Conservation (phyloP, 495 filamentous ascomycete genomes). For the Usnea hakonensis region DNA sequence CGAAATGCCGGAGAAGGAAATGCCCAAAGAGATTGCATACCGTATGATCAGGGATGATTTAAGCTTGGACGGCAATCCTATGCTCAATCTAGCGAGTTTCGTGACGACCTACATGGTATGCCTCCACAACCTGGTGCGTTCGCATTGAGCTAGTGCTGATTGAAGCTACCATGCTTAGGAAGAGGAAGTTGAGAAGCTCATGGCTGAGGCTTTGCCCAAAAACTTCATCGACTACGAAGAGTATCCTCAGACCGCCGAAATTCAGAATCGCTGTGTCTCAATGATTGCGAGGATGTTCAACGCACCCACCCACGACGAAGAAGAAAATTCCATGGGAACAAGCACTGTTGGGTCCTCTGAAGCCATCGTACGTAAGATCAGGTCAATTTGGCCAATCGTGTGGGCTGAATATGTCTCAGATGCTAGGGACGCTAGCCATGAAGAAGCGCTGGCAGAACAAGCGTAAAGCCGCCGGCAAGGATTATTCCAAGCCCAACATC, state of each 20-base stretch:
- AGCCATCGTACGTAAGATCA: constrained; percentile 60
- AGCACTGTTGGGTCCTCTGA: constrained; percentile 80
- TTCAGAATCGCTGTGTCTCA: constrained; percentile 85
- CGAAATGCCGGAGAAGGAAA: constrained; percentile 84
- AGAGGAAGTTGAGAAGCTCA: constrained; percentile 84
- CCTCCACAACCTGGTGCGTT: background rate
- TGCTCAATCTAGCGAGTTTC: constrained; percentile 69
- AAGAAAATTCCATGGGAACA: constrained; percentile 65
- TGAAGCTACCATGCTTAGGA: constrained; percentile 41
- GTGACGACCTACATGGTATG: constrained; percentile 81
- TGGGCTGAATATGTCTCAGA: constrained; percentile 6
- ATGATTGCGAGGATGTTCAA: constrained; percentile 91
- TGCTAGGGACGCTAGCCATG: constrained; percentile 77
- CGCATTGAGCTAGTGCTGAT: background rate
- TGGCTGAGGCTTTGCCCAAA: constrained; percentile 80
- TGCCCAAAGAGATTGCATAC: constrained; percentile 85
- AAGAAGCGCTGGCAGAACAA: constrained; percentile 90
- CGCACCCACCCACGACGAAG: constrained; percentile 43
- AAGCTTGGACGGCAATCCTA: constrained; percentile 80
- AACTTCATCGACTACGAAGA: constrained; percentile 95
- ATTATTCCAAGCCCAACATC: constrained; percentile 70
- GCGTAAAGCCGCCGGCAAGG: constrained; percentile 68
- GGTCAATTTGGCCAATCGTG: background rate
- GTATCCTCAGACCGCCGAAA: constrained; percentile 76
- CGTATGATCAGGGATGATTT: constrained; percentile 94